These are phyloP conservation scores for Mariannaea elegans DNA, from an alignment of 2,329 filamentous ascomycete genomes.

Conservation along the genomic window DNA sequence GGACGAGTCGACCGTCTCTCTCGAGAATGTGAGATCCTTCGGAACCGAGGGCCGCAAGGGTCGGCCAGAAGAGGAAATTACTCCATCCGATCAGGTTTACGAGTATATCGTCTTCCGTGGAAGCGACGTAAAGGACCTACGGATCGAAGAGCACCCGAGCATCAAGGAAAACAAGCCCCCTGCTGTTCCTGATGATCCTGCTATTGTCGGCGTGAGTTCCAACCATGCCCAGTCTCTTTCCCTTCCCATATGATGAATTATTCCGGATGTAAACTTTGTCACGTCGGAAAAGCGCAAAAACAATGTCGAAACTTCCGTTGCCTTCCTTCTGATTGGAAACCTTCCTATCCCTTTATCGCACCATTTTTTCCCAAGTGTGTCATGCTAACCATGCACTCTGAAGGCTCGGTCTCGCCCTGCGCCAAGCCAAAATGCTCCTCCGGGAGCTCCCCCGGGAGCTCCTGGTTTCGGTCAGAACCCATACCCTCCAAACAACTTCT, in stretches of 20 bases:
- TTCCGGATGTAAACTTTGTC: conserved; percentile 93
- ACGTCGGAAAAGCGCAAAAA: conserved; percentile 94
- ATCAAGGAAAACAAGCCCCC: conserved; percentile 79
- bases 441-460: conserved; percentile 47
- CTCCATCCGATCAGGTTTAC: conserved; percentile 87
- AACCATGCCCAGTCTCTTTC: conserved; percentile 12
- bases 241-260: conserved; percentile 82
- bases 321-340: conserved; percentile 92
- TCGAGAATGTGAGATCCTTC: conserved; percentile 94
- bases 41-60: conserved; percentile 91
- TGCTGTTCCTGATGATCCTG: conserved; percentile 90
- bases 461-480: conserved; percentile 54
- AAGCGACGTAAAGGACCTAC: conserved; percentile 97
- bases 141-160: conserved; percentile 84
- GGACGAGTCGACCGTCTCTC: conserved; percentile 93
- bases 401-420: conserved; percentile 53
- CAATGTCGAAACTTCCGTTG: conserved; percentile 99
- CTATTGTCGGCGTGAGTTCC: conserved; percentile 94
- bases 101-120: conserved; percentile 99
- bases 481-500: conserved; percentile 57
- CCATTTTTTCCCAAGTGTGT: conserved; percentile 26
- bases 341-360: conserved; percentile 10
- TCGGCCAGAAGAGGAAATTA: conserved; percentile 82
- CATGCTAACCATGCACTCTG: conserved; percentile 36
- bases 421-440: conserved; percentile 45